Base-by-base conservation (phyloP, 208 protist species). In the Vickermania spadyakhi region DNA sequence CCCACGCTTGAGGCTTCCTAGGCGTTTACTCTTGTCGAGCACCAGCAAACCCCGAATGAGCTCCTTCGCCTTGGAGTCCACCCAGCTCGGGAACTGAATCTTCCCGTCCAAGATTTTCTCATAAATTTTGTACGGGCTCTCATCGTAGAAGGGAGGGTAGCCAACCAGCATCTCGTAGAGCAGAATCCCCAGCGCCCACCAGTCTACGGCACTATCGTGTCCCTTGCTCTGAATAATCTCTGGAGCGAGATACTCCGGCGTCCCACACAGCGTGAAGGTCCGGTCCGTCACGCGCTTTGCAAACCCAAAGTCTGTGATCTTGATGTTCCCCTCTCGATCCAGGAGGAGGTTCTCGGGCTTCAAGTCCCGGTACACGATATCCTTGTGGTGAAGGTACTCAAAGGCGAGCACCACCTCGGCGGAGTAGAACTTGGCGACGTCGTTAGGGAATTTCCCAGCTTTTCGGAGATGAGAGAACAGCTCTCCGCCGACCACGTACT, bases 401-500 rank as follows among this genome's bases (percentile, higher is more conserved):
- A 96, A 89, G 3, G 81, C 86, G 60, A 90, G 73, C 23, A 79
- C 63, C 45, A 96, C 84, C 56, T 96, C 93, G 21, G 93, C 94
- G 29, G 84, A 83, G 64, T 98, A 98, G 70, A 97, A 97, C 65
- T 91, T 90, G 42, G 88, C 86, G 30, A 92, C 75, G 68, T 96
- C 86, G 70, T 94, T 93, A 18, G 86, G 79, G 56, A 97, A 96
- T 70, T 92, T 87, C 18, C 84, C 83, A 4, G 85, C 84, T 70
- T 93, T 89, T 26, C 88, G 81, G n/a, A 97, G 68, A 63, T 96
- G 92, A 26, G 84, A 94, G 60, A 96, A 94, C 28, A 96, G 79
- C 67, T 96, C 88, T 5, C 91, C 89, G 26, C 96, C 96, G 57
- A 92, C 85, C 14, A 98, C 80, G 72, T 94, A 98, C 60, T 98